phyloP scores from a whole-genome alignment of 2,329 filamentous ascomycete genomes.

The Fusarium coicis region DNA sequence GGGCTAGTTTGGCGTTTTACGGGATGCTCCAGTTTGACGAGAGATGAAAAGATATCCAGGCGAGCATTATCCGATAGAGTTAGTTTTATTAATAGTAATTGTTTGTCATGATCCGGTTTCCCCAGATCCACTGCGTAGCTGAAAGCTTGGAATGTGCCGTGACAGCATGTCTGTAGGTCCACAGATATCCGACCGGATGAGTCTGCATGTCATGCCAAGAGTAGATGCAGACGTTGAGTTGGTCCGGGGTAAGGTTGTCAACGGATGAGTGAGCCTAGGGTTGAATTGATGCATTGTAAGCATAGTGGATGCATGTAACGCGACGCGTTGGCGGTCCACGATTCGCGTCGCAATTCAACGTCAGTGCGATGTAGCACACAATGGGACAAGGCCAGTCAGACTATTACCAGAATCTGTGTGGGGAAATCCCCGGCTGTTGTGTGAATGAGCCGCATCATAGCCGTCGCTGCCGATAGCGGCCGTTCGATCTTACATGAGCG shows the following conservation, averaged over 20 bases:
- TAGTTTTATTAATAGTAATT: conserved; percentile 31
- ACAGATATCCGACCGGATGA: not conserved
- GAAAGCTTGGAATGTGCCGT: not conserved
- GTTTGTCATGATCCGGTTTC: not conserved
- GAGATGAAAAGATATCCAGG: conserved; percentile 34
- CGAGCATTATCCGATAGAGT: conserved; percentile 19
- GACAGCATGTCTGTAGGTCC: not conserved
- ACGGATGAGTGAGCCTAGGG: not conserved
- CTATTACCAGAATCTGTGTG: not conserved
- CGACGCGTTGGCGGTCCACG: not conserved
- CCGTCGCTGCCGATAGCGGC: not conserved
- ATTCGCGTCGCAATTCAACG: not conserved
- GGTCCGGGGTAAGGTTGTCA: not conserved
- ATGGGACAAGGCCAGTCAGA: not conserved
- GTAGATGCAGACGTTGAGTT: not conserved
- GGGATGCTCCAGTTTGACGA: conserved; percentile 5
- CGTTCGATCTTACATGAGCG: not conserved
- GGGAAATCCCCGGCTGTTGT: too few relatives aligned
- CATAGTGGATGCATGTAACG: not conserved
- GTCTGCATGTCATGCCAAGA: not conserved
- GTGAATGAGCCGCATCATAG: not conserved
- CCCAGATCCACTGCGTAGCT: not conserved
- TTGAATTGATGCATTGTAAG: not conserved
- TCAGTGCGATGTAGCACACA: rapidly evolving
- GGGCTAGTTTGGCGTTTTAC: conserved; percentile 1